Evolutionary conservation across 768 basidiomycete species (phyloP).

Genomic region (Asterophora parasitica): DNA sequence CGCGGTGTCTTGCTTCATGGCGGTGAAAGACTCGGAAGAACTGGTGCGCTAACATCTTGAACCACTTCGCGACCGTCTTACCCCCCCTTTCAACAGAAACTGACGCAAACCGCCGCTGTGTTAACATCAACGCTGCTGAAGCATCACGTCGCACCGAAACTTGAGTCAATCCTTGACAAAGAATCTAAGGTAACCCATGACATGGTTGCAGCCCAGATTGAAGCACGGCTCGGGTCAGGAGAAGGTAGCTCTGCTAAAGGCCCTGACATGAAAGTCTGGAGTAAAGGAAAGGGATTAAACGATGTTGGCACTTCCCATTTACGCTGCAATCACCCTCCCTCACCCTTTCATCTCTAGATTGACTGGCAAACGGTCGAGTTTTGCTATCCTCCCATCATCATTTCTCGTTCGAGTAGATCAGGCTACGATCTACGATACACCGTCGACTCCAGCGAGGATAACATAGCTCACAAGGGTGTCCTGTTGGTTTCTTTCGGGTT

Average conservation of each 20-base stretch:
- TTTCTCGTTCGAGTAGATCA: slow-evolving; percentile 76
- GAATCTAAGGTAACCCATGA: slow-evolving; percentile 91
- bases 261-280: slow-evolving; percentile 93
- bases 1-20: slow-evolving; percentile 73
- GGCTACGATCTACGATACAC: slow-evolving; percentile 88
- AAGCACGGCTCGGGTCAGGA: slow-evolving; percentile 82
- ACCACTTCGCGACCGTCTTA: background rate
- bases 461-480: slow-evolving; percentile 84
- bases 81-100: slow-evolving; percentile 52
- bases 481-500: slow-evolving; percentile 84
- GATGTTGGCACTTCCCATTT: slow-evolving; percentile 49
- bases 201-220: slow-evolving; percentile 78
- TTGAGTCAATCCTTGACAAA: slow-evolving; percentile 88
- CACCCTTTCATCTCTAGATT: slow-evolving; percentile 41
- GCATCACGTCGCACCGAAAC: slow-evolving; percentile 80
- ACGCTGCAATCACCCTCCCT: background rate
- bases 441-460: slow-evolving; percentile 79
- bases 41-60: slow-evolving; percentile 48
- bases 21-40: slow-evolving; percentile 89
- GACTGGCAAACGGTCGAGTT: slow-evolving; percentile 92
- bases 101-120: slow-evolving; percentile 62
- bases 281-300: slow-evolving; percentile 64
- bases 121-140: slow-evolving; percentile 83
- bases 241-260: slow-evolving; percentile 73
- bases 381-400: slow-evolving; percentile 93